These are phyloP conservation scores for Prunus kanzakura DNA, from an alignment of 306 rosid genomes.

Conservation along the genomic window DNA sequence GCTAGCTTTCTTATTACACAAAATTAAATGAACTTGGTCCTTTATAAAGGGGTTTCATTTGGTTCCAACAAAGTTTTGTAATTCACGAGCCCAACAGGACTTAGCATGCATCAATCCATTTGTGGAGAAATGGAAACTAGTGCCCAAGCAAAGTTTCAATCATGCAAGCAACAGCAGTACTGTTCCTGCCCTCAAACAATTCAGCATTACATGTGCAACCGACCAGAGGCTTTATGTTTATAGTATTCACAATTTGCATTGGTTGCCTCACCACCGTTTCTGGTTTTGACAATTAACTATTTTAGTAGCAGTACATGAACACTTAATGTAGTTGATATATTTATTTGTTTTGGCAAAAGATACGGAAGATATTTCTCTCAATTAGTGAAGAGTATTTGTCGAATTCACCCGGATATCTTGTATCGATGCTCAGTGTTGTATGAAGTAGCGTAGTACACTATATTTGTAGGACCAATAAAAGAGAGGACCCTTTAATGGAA, in stretches of 20 bases:
- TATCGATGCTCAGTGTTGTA: too few relatives aligned
- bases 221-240: background rate
- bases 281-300: background rate
- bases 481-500: background rate
- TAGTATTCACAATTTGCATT: background rate
- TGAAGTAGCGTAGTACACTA: background rate
- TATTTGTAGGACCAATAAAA: background rate
- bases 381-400: too few relatives aligned
- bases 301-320: background rate
- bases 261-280: background rate
- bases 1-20: background rate
- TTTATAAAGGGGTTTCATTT: background rate
- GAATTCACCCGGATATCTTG: too few relatives aligned
- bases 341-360: too few relatives aligned
- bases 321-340: background rate
- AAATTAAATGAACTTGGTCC: background rate
- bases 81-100: background rate
- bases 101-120: background rate
- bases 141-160: background rate
- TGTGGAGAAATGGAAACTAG: background rate
- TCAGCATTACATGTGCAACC: slow-evolving; percentile 18
- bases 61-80: background rate
- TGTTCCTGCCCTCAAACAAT: background rate
- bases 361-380: too few relatives aligned
- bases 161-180: background rate